Evolutionary conservation across 345 rosid species (phyloP), one percentile per base, ranked within the genome.

Genomic region (Raphanus sativus): DNA sequence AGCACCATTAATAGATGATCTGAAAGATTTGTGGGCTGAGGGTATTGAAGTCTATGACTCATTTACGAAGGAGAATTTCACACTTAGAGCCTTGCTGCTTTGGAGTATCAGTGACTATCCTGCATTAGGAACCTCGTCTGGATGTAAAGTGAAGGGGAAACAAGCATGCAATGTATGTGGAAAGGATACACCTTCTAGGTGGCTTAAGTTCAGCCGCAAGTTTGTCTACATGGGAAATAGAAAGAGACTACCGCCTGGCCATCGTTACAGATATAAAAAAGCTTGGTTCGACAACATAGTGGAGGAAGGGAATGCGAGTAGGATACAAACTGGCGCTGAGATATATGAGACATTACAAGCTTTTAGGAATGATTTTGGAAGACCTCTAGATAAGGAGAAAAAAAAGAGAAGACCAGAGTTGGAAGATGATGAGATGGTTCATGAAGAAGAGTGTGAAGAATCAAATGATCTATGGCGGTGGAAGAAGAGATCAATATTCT

Each of bases 401-500:
- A 61, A 61, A 61, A 28, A 38, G 6, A 61, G 13, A 61, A 28
- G 21, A 61, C 0, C 17, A 12, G 8, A 61, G 4, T 5, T 61
- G 38, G 9, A 11, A 29, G 17, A 29, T 4, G 65, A 61, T 61
- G 65, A 61, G 9, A 12, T 29, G 36, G 38, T 61, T 61, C 10
- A 61, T 5, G 65, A 61, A 61, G 65, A 61, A 61, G 36, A 61
- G 21, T 29, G 65, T 12, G 65, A 61, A 13, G 17, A 29, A 29
- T 61, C 36, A 29, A 61, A 61, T 61, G 65, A 61, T 29, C 34
- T 61, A 13, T 28, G 38, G 36, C 38, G 34, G 21, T 28, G 34
- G 38, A 61, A 61, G 38, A 61, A 61, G 65, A 61, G 17, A 61
- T 29, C 65, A 28, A 61, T 61, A 61, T 61, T 61, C 65, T 61